Evolutionary conservation across 495 filamentous ascomycete species (phyloP).

Genomic region (Xylaria palmicola): DNA sequence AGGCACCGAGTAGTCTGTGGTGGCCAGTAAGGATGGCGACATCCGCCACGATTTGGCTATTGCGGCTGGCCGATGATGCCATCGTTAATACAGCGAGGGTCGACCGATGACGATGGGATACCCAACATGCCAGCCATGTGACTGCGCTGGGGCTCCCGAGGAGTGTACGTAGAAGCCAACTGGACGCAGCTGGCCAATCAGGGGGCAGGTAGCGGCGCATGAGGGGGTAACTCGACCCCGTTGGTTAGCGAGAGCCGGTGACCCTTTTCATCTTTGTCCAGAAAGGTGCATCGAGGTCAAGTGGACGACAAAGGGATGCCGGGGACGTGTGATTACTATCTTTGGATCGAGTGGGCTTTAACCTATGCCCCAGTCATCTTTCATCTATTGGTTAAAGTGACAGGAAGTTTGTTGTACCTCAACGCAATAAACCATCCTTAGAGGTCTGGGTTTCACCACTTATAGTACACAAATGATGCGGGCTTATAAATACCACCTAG

Average conservation of each 20-base stretch:
- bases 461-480: no score
- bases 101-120: constrained; percentile 6
- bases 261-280: not conserved
- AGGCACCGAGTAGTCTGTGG: no score
- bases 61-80: not conserved
- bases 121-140: not conserved
- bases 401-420: no score
- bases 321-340: not conserved
- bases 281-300: not conserved
- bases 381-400: no score
- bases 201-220: not conserved
- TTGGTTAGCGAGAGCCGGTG: not conserved
- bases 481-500: no score
- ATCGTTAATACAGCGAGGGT: constrained; percentile 1
- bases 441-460: no score
- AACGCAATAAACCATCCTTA: no score
- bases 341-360: not conserved
- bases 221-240: not conserved
- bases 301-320: no score
- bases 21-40: not conserved
- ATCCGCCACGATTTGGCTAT: not conserved
- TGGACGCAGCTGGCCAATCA: not conserved
- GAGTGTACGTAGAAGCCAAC: not conserved
- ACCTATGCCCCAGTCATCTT: no score
- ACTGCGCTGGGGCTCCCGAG: not conserved